Evolutionary conservation across 2,329 filamentous ascomycete genomes (phyloP), one percentile per base, ranked within the genome.

Genomic region (Lachnellula suecica): DNA sequence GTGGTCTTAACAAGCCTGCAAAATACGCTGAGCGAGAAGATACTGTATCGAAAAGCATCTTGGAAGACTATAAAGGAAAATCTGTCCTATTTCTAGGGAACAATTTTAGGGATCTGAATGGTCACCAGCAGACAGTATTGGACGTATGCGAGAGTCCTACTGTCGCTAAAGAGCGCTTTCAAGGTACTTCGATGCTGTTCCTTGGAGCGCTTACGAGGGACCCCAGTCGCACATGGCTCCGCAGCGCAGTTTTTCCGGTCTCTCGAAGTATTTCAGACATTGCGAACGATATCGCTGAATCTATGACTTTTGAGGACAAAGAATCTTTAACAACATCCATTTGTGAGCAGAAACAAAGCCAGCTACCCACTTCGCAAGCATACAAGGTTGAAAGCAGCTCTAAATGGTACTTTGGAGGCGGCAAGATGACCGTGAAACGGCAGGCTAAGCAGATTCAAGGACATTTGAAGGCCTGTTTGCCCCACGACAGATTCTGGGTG

Each of bases 31-130:
- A 52, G 13, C 38, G 44, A 25, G 40, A 40, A 7, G 15, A 45
- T 20, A 31, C 22, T 4, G 24, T 15, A 31, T 11, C 34, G 11
- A 41, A 17, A 5, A 44, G 45, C 17, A 35, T 53, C 40, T 20
- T 53, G 40, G 17, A 40, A 2, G 40, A 48, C 9, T 53, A 53
- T 35, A 31, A 31, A 3, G 45, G 41, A 7, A 37, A 25, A 8
- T 48, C 45, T 4, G 49, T 53, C 31, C 48, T 53, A n/a, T 48
- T 53, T n/a, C 51, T 53, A 11, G 51, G 51, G 4, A 53, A 53
- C 29, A 37, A 44, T 10, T 53, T 53, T 34, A 29, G 31, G 17
- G 25, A 43, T 23, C 44, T 49, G 27, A 45, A 40, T 15, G 23
- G 41, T 8, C 19, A 47, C 19, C 43, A 42, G 27, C 44, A 52